Conservation (phyloP, 2,329 filamentous ascomycete genomes). For the Aspergillus glaucus region DNA sequence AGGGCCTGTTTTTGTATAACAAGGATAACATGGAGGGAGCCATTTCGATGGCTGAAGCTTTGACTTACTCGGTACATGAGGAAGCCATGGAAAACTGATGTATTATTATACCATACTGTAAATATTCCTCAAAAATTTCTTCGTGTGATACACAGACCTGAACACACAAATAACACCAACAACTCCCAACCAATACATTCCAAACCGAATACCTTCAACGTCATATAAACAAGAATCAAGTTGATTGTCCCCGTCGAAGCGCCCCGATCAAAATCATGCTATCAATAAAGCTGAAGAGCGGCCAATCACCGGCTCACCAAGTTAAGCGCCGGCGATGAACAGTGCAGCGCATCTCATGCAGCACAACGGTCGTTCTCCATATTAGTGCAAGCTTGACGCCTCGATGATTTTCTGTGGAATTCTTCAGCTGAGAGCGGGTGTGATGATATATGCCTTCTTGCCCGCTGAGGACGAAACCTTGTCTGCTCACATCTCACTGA, state of each 20-base stretch:
- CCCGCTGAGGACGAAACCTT: neutral
- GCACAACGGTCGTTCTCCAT: conserved; percentile 1
- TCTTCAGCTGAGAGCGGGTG: neutral
- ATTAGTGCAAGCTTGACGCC: neutral
- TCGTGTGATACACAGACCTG: neutral
- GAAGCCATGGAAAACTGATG: conserved; percentile 17
- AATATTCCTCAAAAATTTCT: conserved; percentile 11
- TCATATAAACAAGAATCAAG: neutral
- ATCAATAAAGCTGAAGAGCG: neutral
- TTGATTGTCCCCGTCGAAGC: conserved; percentile 7
- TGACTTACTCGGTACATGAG: conserved; percentile 27
- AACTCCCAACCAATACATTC: neutral
- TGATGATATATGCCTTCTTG: neutral
- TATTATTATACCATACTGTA: conserved; percentile 19
- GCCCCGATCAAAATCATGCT: conserved; percentile 9
- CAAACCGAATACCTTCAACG: neutral
- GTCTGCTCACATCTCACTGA: too few relatives aligned
- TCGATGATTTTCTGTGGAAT: neutral
- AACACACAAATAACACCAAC: neutral
- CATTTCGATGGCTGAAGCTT: conserved; percentile 64
- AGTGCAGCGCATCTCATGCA: conserved; percentile 6
- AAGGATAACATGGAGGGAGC: conserved; percentile 86
- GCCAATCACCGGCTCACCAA: conserved; percentile 17
- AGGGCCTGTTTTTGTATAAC: conserved; percentile 92
- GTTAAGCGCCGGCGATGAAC: conserved; percentile 24